Percentiles rank a stretch among this genome's conserved stretches.
These are phyloP conservation scores for Termitomyces sp. DNA, from an alignment of 768 basidiomycete species.

Conservation along the genomic window DNA sequence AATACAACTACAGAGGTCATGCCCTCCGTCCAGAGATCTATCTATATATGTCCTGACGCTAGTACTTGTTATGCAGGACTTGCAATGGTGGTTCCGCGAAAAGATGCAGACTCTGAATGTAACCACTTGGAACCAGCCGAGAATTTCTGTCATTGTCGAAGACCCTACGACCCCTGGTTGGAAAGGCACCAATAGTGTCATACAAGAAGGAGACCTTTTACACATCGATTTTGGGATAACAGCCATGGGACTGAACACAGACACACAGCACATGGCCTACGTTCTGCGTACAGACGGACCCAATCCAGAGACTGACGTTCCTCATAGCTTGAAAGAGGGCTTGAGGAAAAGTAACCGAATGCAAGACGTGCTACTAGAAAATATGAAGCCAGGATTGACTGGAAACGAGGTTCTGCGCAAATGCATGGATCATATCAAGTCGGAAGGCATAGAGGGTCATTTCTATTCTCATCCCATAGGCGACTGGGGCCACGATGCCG, in stretches of 20 bases:
- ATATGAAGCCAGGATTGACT: conserved; percentile 39
- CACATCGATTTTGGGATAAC: conserved; percentile 53
- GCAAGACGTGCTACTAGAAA: conserved; percentile 42
- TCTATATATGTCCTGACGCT: background rate
- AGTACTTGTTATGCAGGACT: conserved; percentile 26
- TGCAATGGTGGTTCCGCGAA: conserved; percentile 51
- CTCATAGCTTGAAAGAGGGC: conserved; percentile 37
- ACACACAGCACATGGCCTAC: conserved; percentile 52
- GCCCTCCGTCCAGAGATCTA: background rate
- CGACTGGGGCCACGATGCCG: conserved; percentile 50
- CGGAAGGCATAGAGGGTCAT: conserved; percentile 39
- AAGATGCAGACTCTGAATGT: conserved; percentile 41
- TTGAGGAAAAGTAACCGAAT: conserved; percentile 40
- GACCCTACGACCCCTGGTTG: conserved; percentile 36
- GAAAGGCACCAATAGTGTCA: conserved; percentile 32
- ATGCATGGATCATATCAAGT: conserved; percentile 37
- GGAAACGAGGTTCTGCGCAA: conserved; percentile 40
- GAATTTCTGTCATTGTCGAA: conserved; percentile 38
- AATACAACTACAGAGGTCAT: conserved; percentile 38
- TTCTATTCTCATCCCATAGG: conserved; percentile 52
- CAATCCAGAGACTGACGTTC: conserved; percentile 34
- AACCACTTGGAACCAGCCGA: conserved; percentile 48
- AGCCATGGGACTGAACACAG: conserved; percentile 49
- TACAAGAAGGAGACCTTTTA: conserved; percentile 42
- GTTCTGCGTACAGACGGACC: conserved; percentile 31